Base-by-base conservation (phyloP, 2,329 filamentous ascomycete genomes). In the Colletotrichum tabaci region DNA sequence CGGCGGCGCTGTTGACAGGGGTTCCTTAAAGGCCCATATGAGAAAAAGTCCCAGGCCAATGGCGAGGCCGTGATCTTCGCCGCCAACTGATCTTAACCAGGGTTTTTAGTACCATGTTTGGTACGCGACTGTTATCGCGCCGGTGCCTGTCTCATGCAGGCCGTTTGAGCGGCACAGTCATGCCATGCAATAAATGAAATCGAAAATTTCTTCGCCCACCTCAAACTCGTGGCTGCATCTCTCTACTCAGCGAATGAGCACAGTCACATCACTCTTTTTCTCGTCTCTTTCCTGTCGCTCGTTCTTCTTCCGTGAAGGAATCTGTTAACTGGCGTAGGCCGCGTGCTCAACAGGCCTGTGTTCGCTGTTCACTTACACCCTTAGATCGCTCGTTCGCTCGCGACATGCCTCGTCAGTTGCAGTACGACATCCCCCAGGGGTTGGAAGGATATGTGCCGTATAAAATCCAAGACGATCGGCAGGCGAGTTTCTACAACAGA, bases 401-500 rank as follows among this genome's bases (percentile, higher is more conserved):
- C n/a, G n/a, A 7, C 55, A 57, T 57, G 55, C 55, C 55, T 21
- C 35, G 35, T 42, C 61, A 57, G n/a, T 56, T 56, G 55, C 66
- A 71, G 21, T 21, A 55, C 30, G 10, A 15, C 23, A 23, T 16
- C 6, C 49, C 64, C 63, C 38, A 58, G 73, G 13, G 57, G 67
- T 6, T 66, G 66, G 66, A 44, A 74, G 44, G 52, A 18, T 58
- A 66, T 44, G 63, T 42, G 26, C 71, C 67, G 18, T 53, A 71
- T 13, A 40, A 66, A 23, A n/a, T 46, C n/a, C 72, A 70, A 30
- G 26, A 6, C 9, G 44, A n/a, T 30, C 46, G 56, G 70, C 47
- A 21, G 30, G 16, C 53, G 47, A 56, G 56, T 8, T 61, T 47
- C 12, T 75, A 65, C 50, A 73, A 47, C 71, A 75, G 57, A 47